These are phyloP conservation scores for Jasminum sambac DNA, from an alignment of 257 asterid species.

Conservation along the genomic window DNA sequence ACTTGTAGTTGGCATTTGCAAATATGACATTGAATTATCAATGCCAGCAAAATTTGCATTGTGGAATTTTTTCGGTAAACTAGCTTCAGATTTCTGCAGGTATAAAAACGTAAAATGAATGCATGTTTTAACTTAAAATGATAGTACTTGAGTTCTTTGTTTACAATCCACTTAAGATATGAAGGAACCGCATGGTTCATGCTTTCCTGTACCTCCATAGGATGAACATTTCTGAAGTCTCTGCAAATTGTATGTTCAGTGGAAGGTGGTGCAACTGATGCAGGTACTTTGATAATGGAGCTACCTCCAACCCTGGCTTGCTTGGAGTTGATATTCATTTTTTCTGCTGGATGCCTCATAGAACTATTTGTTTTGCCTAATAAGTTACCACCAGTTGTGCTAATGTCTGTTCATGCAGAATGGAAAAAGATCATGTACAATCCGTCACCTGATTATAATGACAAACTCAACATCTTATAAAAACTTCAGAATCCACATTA, in stretches of 20 bases:
- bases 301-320: conserved; percentile 24
- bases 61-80: conserved; percentile 25
- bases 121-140: conserved; percentile 21
- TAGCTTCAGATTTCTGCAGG: conserved; percentile 34
- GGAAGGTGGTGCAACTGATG: conserved; percentile 31
- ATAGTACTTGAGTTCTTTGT: conserved; percentile 18
- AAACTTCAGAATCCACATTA: conserved; percentile 8
- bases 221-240: conserved; percentile 34
- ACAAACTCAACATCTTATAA: background rate
- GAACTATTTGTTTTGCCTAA: conserved; percentile 25
- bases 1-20: conserved; percentile 35
- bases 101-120: conserved; percentile 23
- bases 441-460: conserved; percentile 10
- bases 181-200: conserved; percentile 18
- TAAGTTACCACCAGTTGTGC: conserved; percentile 33
- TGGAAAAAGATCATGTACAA: conserved; percentile 3
- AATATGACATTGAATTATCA: conserved; percentile 33
- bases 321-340: conserved; percentile 32
- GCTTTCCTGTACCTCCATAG: conserved; percentile 32
- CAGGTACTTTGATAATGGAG: conserved; percentile 22
- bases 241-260: conserved; percentile 31
- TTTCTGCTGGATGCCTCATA: conserved; percentile 28
- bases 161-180: conserved; percentile 17
- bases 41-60: conserved; percentile 31
- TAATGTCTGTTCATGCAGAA: conserved; percentile 28